Percentiles rank a stretch among this genome's conserved stretches.
phyloP scores from a whole-genome alignment of 1,139 yeast genomes.

The Nakaseomyces sp. region DNA sequence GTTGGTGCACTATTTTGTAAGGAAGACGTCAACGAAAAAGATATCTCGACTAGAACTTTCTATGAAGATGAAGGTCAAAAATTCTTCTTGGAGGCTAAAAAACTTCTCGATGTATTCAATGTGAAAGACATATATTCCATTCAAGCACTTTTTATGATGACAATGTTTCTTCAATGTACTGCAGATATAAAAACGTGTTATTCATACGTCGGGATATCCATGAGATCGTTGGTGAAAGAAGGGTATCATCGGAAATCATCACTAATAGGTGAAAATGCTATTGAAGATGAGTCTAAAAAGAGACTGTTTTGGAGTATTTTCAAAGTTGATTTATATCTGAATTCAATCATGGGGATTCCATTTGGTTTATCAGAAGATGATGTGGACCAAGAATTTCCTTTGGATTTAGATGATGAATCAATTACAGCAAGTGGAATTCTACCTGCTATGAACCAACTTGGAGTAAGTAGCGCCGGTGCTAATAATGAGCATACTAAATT shows the following conservation, averaged over 20 bases:
- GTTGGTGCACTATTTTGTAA: conserved; percentile 63
- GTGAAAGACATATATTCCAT: conserved; percentile 54
- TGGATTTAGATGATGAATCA: conserved; percentile 77
- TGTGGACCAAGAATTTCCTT: conserved; percentile 75
- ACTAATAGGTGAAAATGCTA: conserved; percentile 35
- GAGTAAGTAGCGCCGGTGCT: conserved; percentile 55
- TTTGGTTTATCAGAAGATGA: conserved; percentile 51
- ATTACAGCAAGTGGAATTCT: conserved; percentile 45
- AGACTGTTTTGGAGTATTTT: conserved; percentile 81
- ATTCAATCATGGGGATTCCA: conserved; percentile 79
- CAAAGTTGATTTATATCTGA: conserved; percentile 82
- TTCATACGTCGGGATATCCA: conserved; percentile 80
- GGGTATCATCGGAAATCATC: conserved; percentile 69
- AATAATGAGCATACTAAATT: conserved; percentile 76
- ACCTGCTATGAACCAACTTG: conserved; percentile 28
- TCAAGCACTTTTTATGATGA: conserved; percentile 62
- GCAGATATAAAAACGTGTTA: conserved; percentile 83
- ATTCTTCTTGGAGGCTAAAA: conserved; percentile 76
- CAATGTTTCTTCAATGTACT: conserved; percentile 76
- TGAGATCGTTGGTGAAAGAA: conserved; percentile 72
- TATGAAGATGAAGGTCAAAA: conserved; percentile 72
- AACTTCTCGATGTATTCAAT: conserved; percentile 60
- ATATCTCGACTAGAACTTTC: conserved; percentile 36
- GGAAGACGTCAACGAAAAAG: conserved; percentile 34
- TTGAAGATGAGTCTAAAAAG: conserved; percentile 74